Base-by-base conservation (phyloP, 331 rosid genomes). In the Spiraea crenata region DNA sequence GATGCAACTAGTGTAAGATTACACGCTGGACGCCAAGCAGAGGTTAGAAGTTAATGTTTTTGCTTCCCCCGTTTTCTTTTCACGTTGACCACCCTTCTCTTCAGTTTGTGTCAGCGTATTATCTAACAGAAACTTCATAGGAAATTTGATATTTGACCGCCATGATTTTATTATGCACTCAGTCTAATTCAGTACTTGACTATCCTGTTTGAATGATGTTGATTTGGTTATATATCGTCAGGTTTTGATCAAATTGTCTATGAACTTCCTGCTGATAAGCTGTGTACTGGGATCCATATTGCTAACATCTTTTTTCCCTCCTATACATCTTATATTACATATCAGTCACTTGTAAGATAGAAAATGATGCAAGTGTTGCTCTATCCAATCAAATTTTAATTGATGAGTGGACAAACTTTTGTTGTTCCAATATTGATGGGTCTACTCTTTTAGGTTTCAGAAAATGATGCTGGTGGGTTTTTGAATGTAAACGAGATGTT, bases 11-110 rank as follows among this genome's bases (percentile, higher is more conserved):
- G 99, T 67, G 95, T 93, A 65, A 91, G 99, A 85, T 75, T 91
- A 81, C 99, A 93, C 46, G 99, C 99, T 12, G 99, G 99, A 76
- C 99, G 97, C 77, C 99, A 93, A 85, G 99, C 99, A 56, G 99
- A 93, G 99, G 98, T 92, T 78, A 74, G 88, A 70, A 66, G 47
- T 48, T 65, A 44, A 37, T 59, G 44, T 59, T 37, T 59, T 58
- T 73, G 58, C 69, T 72, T 31, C 57, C n/a, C 11, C 44, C 75
- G 49, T 40, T 63, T 80, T n/a, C n/a, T 14, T 8, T 15, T 11
- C 3, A 20, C 9, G 49, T 13, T 46, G 50, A 14, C 16, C 37
- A 31, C 58, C 71, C 20, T 48, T 37, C 46, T 73, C 16, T 47
- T 48, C 5, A 35, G 10, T 17, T 55, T 40, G 41, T 72, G 63